Base-by-base conservation (phyloP, 257 asterid genomes). In the Plantago major region DNA sequence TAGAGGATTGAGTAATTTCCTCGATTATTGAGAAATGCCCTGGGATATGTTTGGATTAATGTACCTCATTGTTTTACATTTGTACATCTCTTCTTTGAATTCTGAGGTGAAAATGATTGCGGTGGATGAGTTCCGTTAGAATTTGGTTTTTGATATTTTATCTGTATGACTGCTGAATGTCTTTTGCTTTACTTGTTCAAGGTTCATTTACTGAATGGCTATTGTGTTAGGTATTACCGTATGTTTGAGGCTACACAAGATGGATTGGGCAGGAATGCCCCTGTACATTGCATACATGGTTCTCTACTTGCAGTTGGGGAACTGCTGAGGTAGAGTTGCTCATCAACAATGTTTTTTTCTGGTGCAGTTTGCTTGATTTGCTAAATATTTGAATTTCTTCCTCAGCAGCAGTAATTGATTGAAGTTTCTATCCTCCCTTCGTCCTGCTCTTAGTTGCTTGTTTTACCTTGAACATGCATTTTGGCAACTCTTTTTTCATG, bases 221-320 rank as follows among this genome's bases (percentile, higher is more conserved):
- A 42, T 67, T 12, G 47, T 67, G 66, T 43, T 80, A 92, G 99
- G 97, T 93, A 93, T 67, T 93, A 93, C 73, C 94, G 94, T 58
- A 93, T 93, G 99, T 93, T 93, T 79, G 97, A 93, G 86, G 97
- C 97, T 65, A 85, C 99, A 49, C 97, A 93, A 73, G 99, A 93
- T 74, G 96, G 99, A 55, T 72, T 93, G 84, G 95, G 90, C 46
- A 87, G 72, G 77, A 89, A 83, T 75, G 96, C 97, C 64, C 87
- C 99, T 69, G 61, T 93, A 58, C 96, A 93, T 73, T 87, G 99
- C 80, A 89, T 93, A 80, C 99, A 93, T 73, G 97, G 96, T 58
- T 89, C 99, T 57, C 90, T 93, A 65, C 97, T 93, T 59, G 99
- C 99, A 65, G 97, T 93, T 59, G 99, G 99, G 72, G 99, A 93